A percentile compares a stretch with the other conserved stretches of the same genome.
Conservation (phyloP, 2,329 filamentous ascomycete genomes). For the Botryosphaeria dothidea region DNA sequence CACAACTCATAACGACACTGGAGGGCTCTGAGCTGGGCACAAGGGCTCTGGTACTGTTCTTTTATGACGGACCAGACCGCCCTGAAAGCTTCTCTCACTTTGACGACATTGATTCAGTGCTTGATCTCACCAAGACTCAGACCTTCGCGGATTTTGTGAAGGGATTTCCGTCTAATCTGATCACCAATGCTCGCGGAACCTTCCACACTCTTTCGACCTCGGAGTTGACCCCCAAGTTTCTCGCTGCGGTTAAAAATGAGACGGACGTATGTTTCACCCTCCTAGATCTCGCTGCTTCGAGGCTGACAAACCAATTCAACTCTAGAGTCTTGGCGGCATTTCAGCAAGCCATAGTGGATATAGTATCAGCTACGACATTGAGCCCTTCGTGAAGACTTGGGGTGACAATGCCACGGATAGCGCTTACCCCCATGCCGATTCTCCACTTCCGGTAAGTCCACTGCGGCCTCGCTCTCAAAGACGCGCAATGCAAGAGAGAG, state of each 20-base stretch:
- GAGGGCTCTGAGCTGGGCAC: not conserved
- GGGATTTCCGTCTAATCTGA: not conserved
- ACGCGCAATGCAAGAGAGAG: not conserved
- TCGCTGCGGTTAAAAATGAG: not conserved
- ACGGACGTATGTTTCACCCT: not conserved
- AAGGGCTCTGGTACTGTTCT: not conserved
- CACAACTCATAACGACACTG: not conserved
- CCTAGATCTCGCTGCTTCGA: not conserved
- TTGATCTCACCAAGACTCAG: not conserved
- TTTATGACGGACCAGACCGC: not conserved
- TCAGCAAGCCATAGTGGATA: not conserved
- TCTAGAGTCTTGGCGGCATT: not conserved
- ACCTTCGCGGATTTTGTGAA: not conserved
- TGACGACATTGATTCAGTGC: not conserved
- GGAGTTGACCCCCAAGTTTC: not conserved
- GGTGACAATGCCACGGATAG: not conserved
- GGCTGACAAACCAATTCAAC: not conserved
- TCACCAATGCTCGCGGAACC: not conserved
- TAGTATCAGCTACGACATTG: not conserved
- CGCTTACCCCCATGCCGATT: not conserved
- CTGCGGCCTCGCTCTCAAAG: not conserved
- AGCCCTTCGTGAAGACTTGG: not conserved
- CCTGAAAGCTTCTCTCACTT: not conserved
- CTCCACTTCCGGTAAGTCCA: not conserved
- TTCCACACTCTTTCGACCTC: slow-evolving; percentile 3